Base-by-base conservation (phyloP, 179 eudicot species). In the Camellia oleifera region DNA sequence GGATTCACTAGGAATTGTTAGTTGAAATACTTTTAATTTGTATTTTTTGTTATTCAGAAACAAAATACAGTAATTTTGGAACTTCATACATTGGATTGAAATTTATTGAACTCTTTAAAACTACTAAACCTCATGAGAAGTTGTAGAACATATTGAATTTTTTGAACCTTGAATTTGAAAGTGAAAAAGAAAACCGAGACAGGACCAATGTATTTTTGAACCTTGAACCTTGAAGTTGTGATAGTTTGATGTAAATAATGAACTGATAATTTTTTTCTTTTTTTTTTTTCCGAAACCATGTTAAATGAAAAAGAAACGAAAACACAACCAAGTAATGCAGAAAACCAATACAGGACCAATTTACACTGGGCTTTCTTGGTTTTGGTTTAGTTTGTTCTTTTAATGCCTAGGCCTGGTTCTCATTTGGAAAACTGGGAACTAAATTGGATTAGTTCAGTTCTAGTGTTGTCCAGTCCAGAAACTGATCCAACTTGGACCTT, bases 221-320 rank as follows among this genome's bases (percentile, higher is more conserved):
- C 40, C 40, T 32, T 32, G 40, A 32, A 32, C 40, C 40, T 42
- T 40, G 53, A 44, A 60, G 18, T 75, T 61, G 18, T 52, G 46
- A 13, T 52, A 44, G 56, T 75, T 75, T 75, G 54, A 60, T 46
- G 40, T 17, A 32, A 40, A 57, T 45, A 58, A 74, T 74, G 65
- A 56, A 32, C 12, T 5, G 40, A 46, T 57, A 15, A 56, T 13
- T 58, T 72, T 32, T 32, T 32, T 32, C 2, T 32, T 32, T 32
- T 32, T 1, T 32, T 32, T 32, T 32, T 32, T 32, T 1, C 40
- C 40, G 40, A 32, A 32, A 32, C 40, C 40, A 32, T 32, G 40
- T 32, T 32, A 32, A 32, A 32, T 1, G 40, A 32, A 32, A 32
- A 32, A 32, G 40, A 32, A 32, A 32, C 40, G 40, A 32, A 32